Conservation (phyloP, 805 yeast genomes). For the Wickerhamiella vanderwaltii region DNA sequence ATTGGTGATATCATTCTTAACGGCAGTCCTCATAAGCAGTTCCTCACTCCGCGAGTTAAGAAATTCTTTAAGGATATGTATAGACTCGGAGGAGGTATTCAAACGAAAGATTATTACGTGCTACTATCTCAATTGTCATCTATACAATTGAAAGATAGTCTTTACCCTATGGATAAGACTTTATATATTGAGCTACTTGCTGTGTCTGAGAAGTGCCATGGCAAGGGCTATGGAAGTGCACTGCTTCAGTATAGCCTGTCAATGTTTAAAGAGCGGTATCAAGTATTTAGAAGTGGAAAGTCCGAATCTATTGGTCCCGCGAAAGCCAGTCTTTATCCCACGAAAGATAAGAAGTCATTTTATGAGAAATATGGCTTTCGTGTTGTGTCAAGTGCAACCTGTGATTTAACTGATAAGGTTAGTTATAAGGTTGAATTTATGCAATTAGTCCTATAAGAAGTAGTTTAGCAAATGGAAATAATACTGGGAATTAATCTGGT, state of each 20-base stretch:
- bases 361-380: background rate
- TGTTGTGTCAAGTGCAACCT: too few species aligned
- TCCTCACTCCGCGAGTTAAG: background rate
- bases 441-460: too few species aligned
- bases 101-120: conserved; percentile 1
- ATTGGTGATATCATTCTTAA: background rate
- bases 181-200: conserved; percentile 3
- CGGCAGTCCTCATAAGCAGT: too few species aligned
- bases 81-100: background rate
- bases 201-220: background rate
- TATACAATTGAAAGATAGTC: background rate
- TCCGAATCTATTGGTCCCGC: background rate
- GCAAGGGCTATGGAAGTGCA: conserved; percentile 1
- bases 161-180: conserved; percentile 4
- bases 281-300: background rate
- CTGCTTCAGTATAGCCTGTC: background rate
- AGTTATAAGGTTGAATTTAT: too few species aligned
- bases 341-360: conserved; percentile 5
- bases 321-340: conserved; percentile 7
- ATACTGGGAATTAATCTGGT: too few species aligned
- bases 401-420: too few species aligned
- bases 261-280: background rate
- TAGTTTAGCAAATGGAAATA: too few species aligned
- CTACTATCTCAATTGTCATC: background rate
- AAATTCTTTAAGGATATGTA: conserved; percentile 1